Base-by-base conservation (phyloP, 495 filamentous ascomycete genomes). In the Aspergillus wentii region DNA sequence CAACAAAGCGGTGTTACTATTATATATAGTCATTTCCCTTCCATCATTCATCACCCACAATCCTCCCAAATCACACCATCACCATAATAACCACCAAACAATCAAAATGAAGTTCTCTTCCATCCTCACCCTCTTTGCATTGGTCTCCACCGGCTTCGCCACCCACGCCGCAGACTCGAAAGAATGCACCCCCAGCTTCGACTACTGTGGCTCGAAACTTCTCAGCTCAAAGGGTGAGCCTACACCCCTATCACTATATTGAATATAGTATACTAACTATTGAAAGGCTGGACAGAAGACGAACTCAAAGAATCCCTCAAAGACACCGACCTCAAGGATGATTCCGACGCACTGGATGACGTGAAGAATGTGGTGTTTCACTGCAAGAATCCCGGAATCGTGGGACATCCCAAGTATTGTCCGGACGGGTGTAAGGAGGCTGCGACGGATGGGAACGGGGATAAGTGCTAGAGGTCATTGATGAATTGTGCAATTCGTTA, bases 131-230 rank as follows among this genome's bases (percentile, higher is more conserved):
- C 1, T 54, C 17, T 46, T 57, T 21, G 41, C 54, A 11, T 37
- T 63, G n/a, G 41, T 46, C 17, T 41, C 51, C 16, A 46, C 52
- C 15, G 49, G 48, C 21, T 19, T 65, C 5, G 59, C 61, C n/a
- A n/a, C n/a, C n/a, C n/a, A n/a, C n/a, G n/a, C n/a, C n/a, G n/a
- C n/a, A n/a, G n/a, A n/a, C n/a, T n/a, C n/a, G 3, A 67, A 61
- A 43, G 48, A 54, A 8, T 67, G 63, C 40, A 62, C 57, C 1
- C 63, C 63, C 8, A 67, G 63, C 41, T 67, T 67, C 35, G 63
- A 67, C 31, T 67, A 65, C 41, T 67, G 63, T 43, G 54, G 60
- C 5, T 47, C 52, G 23, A 40, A 51, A 19, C 43, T 67, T 13
- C 50, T 61, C 22, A 49, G 53, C 10, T 49, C 49, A 3, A 63